Evolutionary conservation across 129 eudicot genomes (phyloP), one percentile per base, ranked within the genome.

Genomic region (Artemisia tridentata): DNA sequence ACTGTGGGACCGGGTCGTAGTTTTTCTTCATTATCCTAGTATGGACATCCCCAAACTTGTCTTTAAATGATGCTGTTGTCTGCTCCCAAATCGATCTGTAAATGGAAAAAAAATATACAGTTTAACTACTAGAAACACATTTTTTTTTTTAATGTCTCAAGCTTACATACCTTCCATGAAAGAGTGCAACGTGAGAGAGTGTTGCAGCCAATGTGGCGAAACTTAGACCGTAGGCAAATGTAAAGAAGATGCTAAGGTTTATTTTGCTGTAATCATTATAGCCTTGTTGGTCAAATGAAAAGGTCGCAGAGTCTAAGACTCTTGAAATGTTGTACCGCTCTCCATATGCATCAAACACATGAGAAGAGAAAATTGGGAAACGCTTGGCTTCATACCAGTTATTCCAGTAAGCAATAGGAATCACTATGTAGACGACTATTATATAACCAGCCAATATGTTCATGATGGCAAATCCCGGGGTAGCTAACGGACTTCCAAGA

Each of bases 131-230:
- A 21, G 1, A 21, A 21, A 21, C 23, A 21, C 1, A 21, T 21
- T 0, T 21, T 21, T 21, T 21, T 21, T 21, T 21, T 63, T 27
- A 29, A 43, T 15, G 5, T 69, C 1, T 13, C 21, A 10, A n/a
- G 47, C 12, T 3, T 6, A 25, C 15, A 47, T 84, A 90, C 96
- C 74, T 86, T 31, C 95, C 95, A 79, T 90, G 80, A 66, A 82
- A 84, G 18, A 90, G 84, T 12, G 78, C 85, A n/a, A 87, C 96
- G 48, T 90, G 95, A 23, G 86, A 68, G 17, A 90, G 53, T 10
- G 91, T 84, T 11, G 96, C 85, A 9, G 91, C 58, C 18, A 90
- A 69, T 14, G 82, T 51, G 4, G 95, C 93, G 50, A 90, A 90
- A 38, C 85, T 79, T 41, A 87, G 21, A 51, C 96, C 95, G 11